Evolutionary conservation across 2,329 filamentous ascomycete species (phyloP).

Genomic region (Arachnomyces sp.): DNA sequence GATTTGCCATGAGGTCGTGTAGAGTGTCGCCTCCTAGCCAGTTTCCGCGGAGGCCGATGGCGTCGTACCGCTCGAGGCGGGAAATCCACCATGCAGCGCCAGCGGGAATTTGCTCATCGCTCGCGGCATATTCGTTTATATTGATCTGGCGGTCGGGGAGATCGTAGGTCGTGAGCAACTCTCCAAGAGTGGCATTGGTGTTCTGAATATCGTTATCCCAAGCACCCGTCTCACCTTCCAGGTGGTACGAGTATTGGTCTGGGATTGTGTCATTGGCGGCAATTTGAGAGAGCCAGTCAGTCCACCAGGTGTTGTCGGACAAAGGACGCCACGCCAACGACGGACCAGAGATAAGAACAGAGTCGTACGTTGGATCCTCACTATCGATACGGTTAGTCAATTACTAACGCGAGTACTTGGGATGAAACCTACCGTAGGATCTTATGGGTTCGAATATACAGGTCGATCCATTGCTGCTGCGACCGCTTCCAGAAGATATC

Average conservation of each 20-base stretch:
- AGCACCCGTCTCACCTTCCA: slow-evolving; percentile 25
- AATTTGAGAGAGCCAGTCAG: slow-evolving; percentile 28
- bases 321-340: slow-evolving; percentile 28
- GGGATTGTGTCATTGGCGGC: slow-evolving; percentile 32
- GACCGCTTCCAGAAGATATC: slow-evolving; percentile 30
- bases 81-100: slow-evolving; percentile 41
- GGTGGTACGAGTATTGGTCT: slow-evolving; percentile 40
- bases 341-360: slow-evolving; percentile 32
- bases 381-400: slow-evolving; percentile 1
- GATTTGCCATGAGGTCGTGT: slow-evolving; percentile 39
- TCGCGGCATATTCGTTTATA: slow-evolving; percentile 44
- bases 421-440: slow-evolving; percentile 26
- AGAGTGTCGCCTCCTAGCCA: slow-evolving; percentile 35
- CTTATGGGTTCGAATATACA: slow-evolving; percentile 34
- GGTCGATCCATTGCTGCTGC: slow-evolving; percentile 34
- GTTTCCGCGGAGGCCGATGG: slow-evolving; percentile 38
- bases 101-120: slow-evolving; percentile 35
- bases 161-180: slow-evolving; percentile 20
- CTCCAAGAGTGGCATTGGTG: slow-evolving; percentile 18
- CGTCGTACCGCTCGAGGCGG: slow-evolving; percentile 39
- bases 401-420: no score
- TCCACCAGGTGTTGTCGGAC: slow-evolving; percentile 35
- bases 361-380: slow-evolving; percentile 7
- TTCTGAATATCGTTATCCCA: slow-evolving; percentile 23
- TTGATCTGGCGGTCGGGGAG: slow-evolving; percentile 33